Conservation (phyloP, 345 rosid species). For the Brassica incana region DNA sequence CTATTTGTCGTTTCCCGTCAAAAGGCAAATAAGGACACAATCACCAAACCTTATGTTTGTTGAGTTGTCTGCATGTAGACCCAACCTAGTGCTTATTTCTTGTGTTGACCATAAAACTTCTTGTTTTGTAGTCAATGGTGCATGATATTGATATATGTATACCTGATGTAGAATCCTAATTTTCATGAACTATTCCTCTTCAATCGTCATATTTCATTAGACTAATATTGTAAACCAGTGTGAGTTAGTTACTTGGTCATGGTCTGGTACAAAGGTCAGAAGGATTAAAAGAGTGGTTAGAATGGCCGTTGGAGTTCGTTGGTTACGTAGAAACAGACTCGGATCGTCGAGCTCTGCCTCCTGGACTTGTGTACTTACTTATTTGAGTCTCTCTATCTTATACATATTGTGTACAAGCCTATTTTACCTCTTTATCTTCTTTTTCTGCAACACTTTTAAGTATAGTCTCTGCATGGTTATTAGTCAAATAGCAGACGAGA, state of each 20-base stretch:
- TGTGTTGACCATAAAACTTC: conserved; percentile 7
- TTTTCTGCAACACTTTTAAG: neutral
- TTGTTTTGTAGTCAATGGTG: neutral
- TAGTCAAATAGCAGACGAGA: neutral
- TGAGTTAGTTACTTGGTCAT: neutral
- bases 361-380: neutral
- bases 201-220: neutral
- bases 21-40: conserved; percentile 17
- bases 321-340: neutral
- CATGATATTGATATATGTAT: neutral
- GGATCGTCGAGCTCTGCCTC: neutral
- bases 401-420: neutral
- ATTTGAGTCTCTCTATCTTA: neutral
- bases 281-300: neutral
- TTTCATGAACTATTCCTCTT: conserved; percentile 3
- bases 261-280: neutral
- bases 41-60: conserved; percentile 27
- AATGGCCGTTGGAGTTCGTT: neutral
- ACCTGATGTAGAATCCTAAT: conserved; percentile 4
- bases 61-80: conserved; percentile 10
- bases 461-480: neutral
- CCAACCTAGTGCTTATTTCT: conserved; percentile 14
- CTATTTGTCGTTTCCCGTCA: conserved; percentile 13
- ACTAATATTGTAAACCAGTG: neutral
- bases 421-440: neutral